Conservation (phyloP, 352 stramenopile genomes). For the Phytophthora brassicae region DNA sequence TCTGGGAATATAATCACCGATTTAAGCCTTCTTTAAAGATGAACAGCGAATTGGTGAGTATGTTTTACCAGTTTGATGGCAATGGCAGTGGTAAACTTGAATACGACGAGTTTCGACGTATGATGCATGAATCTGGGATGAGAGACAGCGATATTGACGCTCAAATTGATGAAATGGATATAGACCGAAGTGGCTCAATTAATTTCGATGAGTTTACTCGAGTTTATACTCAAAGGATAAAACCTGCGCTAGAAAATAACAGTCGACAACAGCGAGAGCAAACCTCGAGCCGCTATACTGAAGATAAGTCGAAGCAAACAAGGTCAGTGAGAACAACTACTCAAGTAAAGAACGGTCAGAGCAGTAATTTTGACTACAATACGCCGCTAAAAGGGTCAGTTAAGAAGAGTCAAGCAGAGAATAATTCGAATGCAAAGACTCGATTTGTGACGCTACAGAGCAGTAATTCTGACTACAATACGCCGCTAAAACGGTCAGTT, state of each 20-base stretch:
- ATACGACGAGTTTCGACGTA: conserved; percentile 47
- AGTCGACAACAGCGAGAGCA: conserved; percentile 6
- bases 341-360: no score
- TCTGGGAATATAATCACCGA: conserved; percentile 41
- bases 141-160: conserved; percentile 38
- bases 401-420: conserved; percentile 17
- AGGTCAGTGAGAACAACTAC: no score
- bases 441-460: conserved; percentile 29
- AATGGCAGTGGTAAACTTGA: conserved; percentile 50
- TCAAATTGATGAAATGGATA: conserved; percentile 44
- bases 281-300: neutral
- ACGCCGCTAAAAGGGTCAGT: neutral
- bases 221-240: conserved; percentile 35
- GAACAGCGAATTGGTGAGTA: conserved; percentile 31
- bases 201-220: conserved; percentile 45
- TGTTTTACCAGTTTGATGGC: conserved; percentile 38
- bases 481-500: neutral
- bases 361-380: neutral
- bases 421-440: conserved; percentile 20
- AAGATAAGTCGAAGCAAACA: no score
- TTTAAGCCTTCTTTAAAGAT: conserved; percentile 17
- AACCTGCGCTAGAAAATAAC: conserved; percentile 17
- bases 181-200: conserved; percentile 36
- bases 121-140: conserved; percentile 58
- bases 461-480: neutral